These are phyloP conservation scores for Paecilomyces fulvus DNA, from an alignment of 2,329 filamentous ascomycete species.

Conservation along the genomic window DNA sequence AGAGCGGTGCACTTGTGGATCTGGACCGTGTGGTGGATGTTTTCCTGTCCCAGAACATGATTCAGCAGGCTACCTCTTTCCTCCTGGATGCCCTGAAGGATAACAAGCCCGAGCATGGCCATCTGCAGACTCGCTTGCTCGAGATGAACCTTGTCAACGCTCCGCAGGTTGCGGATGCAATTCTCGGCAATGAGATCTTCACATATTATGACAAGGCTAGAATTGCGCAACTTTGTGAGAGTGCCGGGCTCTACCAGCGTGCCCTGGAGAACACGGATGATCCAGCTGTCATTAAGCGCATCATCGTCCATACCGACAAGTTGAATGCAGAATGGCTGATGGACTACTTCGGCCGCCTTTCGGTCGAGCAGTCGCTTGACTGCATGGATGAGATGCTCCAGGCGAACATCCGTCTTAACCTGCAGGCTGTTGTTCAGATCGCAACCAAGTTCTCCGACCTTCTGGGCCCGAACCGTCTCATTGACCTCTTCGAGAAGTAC, in stretches of 20 bases:
- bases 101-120: constrained; percentile 86
- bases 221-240: constrained; percentile 85
- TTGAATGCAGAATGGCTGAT: constrained; percentile 87
- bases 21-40: constrained; percentile 93
- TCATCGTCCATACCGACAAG: constrained; percentile 72
- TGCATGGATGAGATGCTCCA: constrained; percentile 96
- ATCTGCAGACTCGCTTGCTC: constrained; percentile 84
- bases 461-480: constrained; percentile 75
- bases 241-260: constrained; percentile 76
- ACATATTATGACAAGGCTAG: constrained; percentile 88
- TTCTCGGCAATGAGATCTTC: constrained; percentile 97
- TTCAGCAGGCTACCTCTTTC: constrained; percentile 97
- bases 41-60: constrained; percentile 96
- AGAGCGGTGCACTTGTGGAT: constrained; percentile 79
- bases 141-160: constrained; percentile 98
- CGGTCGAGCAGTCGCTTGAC: constrained; percentile 88
- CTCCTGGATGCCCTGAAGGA: constrained; percentile 89
- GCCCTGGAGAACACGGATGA: constrained; percentile 95
- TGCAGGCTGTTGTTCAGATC: constrained; percentile 89
- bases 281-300: constrained; percentile 80
- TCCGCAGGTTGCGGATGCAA: constrained; percentile 94
- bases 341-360: constrained; percentile 86
- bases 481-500: constrained; percentile 95
- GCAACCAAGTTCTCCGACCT: constrained; percentile 97
- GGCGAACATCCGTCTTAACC: constrained; percentile 90